phyloP scores from a whole-genome alignment of 2,329 filamentous ascomycete species.

The Colletotrichum plurivorum region DNA sequence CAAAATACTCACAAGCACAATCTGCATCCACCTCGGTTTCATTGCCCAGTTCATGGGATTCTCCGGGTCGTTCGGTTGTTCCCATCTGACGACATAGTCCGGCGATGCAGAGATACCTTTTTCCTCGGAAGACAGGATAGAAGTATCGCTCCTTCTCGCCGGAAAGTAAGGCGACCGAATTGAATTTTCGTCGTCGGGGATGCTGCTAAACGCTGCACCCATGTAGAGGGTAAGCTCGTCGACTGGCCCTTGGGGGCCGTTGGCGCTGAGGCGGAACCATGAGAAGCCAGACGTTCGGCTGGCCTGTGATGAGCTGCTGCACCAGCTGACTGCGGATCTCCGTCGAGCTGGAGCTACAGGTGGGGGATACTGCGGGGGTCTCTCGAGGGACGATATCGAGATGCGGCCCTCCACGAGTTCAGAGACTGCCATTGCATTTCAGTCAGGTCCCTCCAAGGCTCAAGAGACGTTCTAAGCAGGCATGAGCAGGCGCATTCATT shows the following conservation, averaged over 20 bases:
- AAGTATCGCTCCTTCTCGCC: not conserved
- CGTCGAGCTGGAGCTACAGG: slow-evolving; percentile 5
- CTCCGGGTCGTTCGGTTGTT: slow-evolving; percentile 12
- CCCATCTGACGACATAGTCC: slow-evolving; percentile 10
- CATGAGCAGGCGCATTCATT: not conserved
- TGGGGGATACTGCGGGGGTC: slow-evolving; percentile 8
- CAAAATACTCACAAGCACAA: slow-evolving; percentile 30
- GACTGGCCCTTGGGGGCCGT: slow-evolving; percentile 29
- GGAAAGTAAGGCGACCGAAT: slow-evolving; percentile 10
- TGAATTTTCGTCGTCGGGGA: slow-evolving; percentile 21
- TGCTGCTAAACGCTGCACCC: slow-evolving; percentile 34
- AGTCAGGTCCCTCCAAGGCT: not conserved
- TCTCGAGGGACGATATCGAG: slow-evolving; percentile 2
- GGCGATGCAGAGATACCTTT: not conserved
- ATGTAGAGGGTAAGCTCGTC: slow-evolving; percentile 36
- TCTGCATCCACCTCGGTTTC: slow-evolving; percentile 23
- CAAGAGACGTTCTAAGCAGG: not conserved
- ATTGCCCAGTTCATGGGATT: slow-evolving; percentile 21
- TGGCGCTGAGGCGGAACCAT: slow-evolving; percentile 28
- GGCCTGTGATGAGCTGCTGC: slow-evolving; percentile 1
- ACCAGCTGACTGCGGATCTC: not conserved
- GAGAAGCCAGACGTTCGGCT: slow-evolving; percentile 27
- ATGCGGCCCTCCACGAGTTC: not conserved
- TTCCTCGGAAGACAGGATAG: not conserved
- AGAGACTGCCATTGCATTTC: not conserved